Conservation (phyloP, 2,329 filamentous ascomycete genomes). For the Grosmannia clavigera region DNA sequence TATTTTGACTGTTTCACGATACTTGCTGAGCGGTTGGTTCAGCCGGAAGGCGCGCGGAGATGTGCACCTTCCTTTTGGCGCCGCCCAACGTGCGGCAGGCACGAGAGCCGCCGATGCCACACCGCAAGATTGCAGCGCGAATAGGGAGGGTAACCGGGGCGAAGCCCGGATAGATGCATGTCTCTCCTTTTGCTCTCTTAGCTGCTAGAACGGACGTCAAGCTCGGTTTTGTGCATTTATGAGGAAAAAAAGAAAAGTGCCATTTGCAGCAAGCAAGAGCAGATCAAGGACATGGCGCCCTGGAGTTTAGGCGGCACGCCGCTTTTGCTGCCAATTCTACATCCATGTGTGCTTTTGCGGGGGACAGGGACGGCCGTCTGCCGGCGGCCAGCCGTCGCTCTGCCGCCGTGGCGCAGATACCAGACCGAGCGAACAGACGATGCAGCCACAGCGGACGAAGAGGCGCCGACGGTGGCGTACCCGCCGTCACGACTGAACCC, state of each 20-base stretch:
- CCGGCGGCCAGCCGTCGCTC: neutral
- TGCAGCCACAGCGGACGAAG: neutral
- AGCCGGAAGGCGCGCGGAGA: neutral
- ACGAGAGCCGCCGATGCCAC: neutral
- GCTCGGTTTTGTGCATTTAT: neutral
- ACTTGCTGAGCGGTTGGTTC: neutral
- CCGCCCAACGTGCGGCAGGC: neutral
- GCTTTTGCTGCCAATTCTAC: slow-evolving; percentile 29
- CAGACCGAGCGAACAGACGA: slow-evolving; percentile 1
- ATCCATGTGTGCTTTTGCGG: slow-evolving; percentile 36
- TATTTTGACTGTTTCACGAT: neutral
- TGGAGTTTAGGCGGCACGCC: slow-evolving; percentile 25
- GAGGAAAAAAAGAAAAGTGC: neutral
- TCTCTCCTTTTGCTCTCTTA: neutral
- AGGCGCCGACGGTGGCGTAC: slow-evolving; percentile 10
- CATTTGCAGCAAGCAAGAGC: neutral
- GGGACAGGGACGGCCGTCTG: neutral
- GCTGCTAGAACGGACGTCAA: neutral
- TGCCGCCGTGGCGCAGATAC: neutral
- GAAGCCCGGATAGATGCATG: neutral
- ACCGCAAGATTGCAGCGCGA: neutral
- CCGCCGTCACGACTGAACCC: slow-evolving; percentile 60
- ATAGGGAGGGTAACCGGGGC: neutral
- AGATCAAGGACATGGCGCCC: slow-evolving; percentile 24
- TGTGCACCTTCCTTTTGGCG: neutral